phyloP scores from a whole-genome alignment of 2,329 filamentous ascomycete species.

The Ascomycota sp. region DNA sequence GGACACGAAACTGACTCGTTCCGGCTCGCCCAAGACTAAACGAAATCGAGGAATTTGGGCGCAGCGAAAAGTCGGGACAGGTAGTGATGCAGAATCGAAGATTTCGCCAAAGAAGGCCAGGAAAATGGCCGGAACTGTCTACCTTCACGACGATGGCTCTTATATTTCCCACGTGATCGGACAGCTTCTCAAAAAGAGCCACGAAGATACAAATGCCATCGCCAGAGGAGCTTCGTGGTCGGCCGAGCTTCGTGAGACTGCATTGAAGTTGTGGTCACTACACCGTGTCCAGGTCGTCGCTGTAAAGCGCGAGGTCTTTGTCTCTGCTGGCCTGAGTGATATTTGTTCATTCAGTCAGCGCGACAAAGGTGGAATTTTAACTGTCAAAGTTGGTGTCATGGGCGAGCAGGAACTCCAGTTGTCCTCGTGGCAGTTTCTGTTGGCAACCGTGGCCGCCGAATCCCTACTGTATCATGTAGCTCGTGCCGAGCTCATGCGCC shows the following conservation, averaged over 20 bases:
- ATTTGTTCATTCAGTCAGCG: constrained; percentile 8
- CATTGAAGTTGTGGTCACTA: constrained; percentile 7
- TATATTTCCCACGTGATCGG: constrained; percentile 5
- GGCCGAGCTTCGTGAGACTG: constrained; percentile 5
- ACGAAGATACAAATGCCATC: constrained; percentile 5
- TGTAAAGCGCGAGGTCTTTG: constrained; percentile 8
- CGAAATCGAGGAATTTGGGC: constrained; percentile 1
- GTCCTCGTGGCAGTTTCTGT: constrained; percentile 8
- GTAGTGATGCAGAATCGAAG: neutral
- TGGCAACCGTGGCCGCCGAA: constrained; percentile 8
- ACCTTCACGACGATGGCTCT: constrained; percentile 2
- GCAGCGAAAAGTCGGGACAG: constrained; percentile 3
- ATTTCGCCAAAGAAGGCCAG: neutral
- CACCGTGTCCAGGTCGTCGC: constrained; percentile 6
- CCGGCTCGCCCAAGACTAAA: neutral
- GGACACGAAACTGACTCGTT: neutral
- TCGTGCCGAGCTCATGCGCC: constrained; percentile 8
- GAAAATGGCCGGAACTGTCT: constrained; percentile 1
- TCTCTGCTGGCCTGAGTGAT: constrained; percentile 7
- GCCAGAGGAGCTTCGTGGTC: constrained; percentile 3
- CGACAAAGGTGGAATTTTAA: constrained; percentile 4
- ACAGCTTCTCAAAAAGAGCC: constrained; percentile 5
- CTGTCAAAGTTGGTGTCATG: constrained; percentile 9
- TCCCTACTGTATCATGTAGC: constrained; percentile 14
- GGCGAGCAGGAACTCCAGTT: constrained; percentile 7